A percentile compares a stretch with the other conserved stretches of the same genome.
Conservation (phyloP, 225 moss, liverwort and hornwort genomes). For the Bryum argenteum region DNA sequence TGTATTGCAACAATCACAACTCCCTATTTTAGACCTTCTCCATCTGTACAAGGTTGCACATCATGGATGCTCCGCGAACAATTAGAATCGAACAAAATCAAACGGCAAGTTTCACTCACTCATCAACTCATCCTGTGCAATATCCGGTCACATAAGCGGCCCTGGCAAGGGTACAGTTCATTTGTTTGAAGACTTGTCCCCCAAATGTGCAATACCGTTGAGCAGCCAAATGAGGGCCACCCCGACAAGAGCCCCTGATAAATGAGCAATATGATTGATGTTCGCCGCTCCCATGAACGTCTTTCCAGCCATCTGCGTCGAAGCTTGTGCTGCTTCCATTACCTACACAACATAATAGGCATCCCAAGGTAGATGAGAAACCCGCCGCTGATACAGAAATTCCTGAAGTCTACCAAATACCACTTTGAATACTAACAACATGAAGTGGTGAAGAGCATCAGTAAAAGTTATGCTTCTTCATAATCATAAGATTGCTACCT, state of each 20-base stretch:
- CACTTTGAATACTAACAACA: too few species aligned
- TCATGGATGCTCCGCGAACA: background rate
- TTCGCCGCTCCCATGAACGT: constrained; percentile 76
- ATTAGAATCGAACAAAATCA: background rate
- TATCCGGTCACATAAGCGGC: background rate
- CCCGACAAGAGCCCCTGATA: constrained; percentile 92
- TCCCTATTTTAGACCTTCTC: background rate
- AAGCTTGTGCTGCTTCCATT: constrained; percentile 94
- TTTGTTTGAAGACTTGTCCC: constrained; percentile 45
- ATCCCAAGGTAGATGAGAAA: background rate
- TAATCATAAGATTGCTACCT: too few species aligned
- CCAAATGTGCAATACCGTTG: constrained; percentile 60
- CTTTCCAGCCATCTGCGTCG: constrained; percentile 78
- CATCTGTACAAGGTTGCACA: background rate
- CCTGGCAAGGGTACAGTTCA: constrained; percentile 16
- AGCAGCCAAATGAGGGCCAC: constrained; percentile 88
- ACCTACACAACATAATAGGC: constrained; percentile 52
- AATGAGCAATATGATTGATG: constrained; percentile 93
- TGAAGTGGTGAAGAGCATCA: too few species aligned
- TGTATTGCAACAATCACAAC: background rate
- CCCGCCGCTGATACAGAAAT: too few species aligned
- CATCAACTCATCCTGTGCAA: background rate
- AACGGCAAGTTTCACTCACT: background rate
- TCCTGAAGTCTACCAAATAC: too few species aligned
- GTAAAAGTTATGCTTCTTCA: too few species aligned